Evolutionary conservation across 257 asterid genomes (phyloP), one percentile per base, ranked within the genome.

Genomic region (Perilla frutescens): DNA sequence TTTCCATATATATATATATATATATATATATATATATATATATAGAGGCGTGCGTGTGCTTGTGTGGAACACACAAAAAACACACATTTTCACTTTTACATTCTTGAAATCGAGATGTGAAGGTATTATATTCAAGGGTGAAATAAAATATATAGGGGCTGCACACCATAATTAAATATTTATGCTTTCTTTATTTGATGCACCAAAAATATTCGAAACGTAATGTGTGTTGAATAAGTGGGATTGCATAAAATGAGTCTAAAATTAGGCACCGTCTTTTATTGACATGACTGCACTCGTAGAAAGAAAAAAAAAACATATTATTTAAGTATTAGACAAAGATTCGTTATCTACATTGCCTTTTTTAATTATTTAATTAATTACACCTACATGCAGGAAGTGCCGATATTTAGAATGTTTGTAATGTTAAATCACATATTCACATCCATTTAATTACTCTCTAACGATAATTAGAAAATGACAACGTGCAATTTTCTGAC

Each of bases 231-330:
- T 76, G 83, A 79, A 62, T 63, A 20, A 20, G 26, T 20, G 26
- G 26, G 26, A 20, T 49, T 47, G 62, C 62, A 45, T 47, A 2
- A 67, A 62, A 56, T 49, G 77, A 72, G 83, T 74, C 77, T 61
- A 63, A 78, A 63, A 79, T 79, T 79, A 75, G 83, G 78, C 78
- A 75, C 80, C 78, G 78, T 53, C 72, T 70, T 40, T 69, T 41
- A 8, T 75, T 66, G 78, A 75, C 70, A 71, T 32, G 68, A 48
- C 76, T 44, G 37, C 41, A 43, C 8, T 11, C 5, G 32, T 40
- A 20, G 26, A 36, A 37, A 59, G 55, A 9, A 58, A 55, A 26
- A 37, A 8, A 6, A 13, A n/a, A 14, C 26, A 12, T 13, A 13
- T 34, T 36, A 13, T 37, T 7, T 12, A 13, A 20, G 13, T 14